Evolutionary conservation across 768 basidiomycete species (phyloP).

Genomic region (Trametes cubensis): DNA sequence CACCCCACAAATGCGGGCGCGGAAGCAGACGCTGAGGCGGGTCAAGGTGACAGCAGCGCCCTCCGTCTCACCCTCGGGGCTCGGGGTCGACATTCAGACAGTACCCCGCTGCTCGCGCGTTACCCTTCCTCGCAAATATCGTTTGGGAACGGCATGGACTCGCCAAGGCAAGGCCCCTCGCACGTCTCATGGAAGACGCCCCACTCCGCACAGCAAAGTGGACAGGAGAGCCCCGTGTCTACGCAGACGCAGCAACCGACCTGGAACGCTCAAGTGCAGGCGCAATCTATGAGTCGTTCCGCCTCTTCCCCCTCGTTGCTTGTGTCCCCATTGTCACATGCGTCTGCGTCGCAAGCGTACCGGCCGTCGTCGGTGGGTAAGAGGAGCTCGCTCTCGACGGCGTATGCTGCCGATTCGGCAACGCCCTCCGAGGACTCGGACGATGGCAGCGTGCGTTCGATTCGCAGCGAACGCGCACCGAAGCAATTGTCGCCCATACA

Average conservation of each 20-base stretch:
- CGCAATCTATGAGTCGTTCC: conserved; percentile 19
- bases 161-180: conserved; percentile 20
- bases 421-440: conserved; percentile 23
- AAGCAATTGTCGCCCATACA: conserved; percentile 65
- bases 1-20: conserved; percentile 1
- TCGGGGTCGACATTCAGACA: conserved; percentile 10
- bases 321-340: conserved; percentile 8
- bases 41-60: not conserved
- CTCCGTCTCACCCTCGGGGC: conserved; percentile 4
- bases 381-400: conserved; percentile 22
- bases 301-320: conserved; percentile 26
- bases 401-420: conserved; percentile 9
- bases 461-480: conserved; percentile 40
- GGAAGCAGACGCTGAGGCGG: conserved; percentile 1
- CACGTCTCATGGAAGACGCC: conserved; percentile 29
- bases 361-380: conserved; percentile 19
- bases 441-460: conserved; percentile 16
- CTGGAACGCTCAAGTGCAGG: conserved; percentile 6
- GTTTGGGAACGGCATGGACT: conserved; percentile 3
- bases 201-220: not conserved
- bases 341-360: conserved; percentile 5
- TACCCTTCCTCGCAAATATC: conserved; percentile 11
- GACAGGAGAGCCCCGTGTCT: conserved; percentile 14
- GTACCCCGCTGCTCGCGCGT: conserved; percentile 17
- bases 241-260: conserved; percentile 11